phyloP scores from a whole-genome alignment of 345 rosid genomes.

The Reutealis trisperma region DNA sequence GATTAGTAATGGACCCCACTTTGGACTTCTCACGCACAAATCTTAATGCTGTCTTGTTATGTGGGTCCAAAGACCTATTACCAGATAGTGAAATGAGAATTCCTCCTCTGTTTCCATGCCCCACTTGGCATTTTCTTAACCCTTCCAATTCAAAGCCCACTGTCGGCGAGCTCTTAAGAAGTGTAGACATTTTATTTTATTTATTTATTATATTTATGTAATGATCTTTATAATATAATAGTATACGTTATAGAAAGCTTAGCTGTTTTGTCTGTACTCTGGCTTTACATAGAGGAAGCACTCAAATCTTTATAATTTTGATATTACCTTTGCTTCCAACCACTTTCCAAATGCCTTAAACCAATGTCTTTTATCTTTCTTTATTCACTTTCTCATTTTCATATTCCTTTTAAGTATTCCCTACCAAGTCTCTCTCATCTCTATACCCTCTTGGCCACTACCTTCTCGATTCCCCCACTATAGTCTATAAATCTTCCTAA shows the following conservation, averaged over 20 bases:
- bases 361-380: slow-evolving; percentile 32
- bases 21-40: slow-evolving; percentile 18
- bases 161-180: slow-evolving; percentile 39
- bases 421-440: too few species aligned
- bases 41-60: slow-evolving; percentile 16
- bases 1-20: slow-evolving; percentile 7
- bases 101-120: too few species aligned
- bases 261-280: slow-evolving; percentile 57
- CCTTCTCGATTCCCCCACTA: neutral
- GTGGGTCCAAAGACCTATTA: slow-evolving; percentile 27
- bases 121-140: slow-evolving; percentile 1
- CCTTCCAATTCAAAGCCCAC: slow-evolving; percentile 5
- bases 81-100: neutral
- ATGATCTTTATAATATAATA: too few species aligned
- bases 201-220: neutral
- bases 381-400: slow-evolving; percentile 9
- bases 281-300: slow-evolving; percentile 37
- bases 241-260: slow-evolving; percentile 26
- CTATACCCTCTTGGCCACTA: neutral
- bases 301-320: slow-evolving; percentile 40
- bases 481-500: slow-evolving; percentile 11
- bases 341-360: slow-evolving; percentile 55
- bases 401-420: neutral
- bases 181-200: too few species aligned
- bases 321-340: slow-evolving; percentile 41